Conservation (phyloP, 495 filamentous ascomycete species). For the Aspergillus carlsbadensis region DNA sequence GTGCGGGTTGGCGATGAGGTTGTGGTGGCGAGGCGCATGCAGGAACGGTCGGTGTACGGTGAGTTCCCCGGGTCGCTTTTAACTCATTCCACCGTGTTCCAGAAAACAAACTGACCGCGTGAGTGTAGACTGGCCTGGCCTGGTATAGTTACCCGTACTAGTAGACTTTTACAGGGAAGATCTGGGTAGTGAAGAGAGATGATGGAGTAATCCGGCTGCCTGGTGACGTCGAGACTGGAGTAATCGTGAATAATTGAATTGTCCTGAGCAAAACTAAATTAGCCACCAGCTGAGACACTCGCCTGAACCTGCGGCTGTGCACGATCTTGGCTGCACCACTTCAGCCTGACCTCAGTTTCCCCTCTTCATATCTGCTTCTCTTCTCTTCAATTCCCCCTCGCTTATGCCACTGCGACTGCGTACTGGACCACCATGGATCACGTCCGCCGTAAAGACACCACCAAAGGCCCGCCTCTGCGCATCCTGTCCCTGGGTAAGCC, state of each 20-base stretch:
- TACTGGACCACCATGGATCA: conserved; percentile 15
- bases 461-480: conserved; percentile 87
- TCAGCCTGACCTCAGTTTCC: background rate
- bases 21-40: conserved; percentile 53
- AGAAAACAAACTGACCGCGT: conserved; percentile 13
- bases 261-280: background rate
- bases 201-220: background rate
- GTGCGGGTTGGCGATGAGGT: conserved; percentile 73
- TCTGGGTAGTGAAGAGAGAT: background rate
- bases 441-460: conserved; percentile 84
- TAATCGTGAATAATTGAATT: background rate
- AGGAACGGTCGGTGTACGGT: conserved; percentile 63
- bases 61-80: conserved; percentile 37
- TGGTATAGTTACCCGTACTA: conserved; percentile 12
- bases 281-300: conserved; percentile 15
- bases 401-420: background rate
- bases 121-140: conserved; percentile 30
- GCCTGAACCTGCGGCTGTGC: conserved; percentile 9
- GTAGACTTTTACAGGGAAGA: background rate
- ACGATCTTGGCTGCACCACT: conserved; percentile 9
- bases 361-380: background rate
- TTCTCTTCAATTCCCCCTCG: background rate
- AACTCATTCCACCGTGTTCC: background rate
- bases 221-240: conserved; percentile 1
- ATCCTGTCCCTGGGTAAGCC: conserved; percentile 86